Base-by-base conservation (phyloP, 768 basidiomycete genomes). In the Phaffia tasmanica region DNA sequence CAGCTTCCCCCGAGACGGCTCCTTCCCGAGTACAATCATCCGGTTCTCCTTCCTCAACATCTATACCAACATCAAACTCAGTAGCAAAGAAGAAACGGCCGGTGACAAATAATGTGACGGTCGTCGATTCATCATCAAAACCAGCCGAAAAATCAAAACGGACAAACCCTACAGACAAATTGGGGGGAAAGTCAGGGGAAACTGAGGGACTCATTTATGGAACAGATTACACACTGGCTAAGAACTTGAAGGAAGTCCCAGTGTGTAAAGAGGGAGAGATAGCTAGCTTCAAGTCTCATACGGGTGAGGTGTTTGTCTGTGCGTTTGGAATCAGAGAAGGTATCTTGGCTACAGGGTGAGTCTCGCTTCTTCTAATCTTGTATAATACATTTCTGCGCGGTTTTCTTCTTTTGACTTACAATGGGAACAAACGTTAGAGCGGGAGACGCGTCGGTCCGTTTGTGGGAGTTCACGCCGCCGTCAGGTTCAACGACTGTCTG, bases 391-490 rank as follows among this genome's bases (percentile, higher is more conserved):
- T 4, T 42, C 11, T 42, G 35, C 35, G 6, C 35, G 35, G 35
- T 42, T 11, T 4, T 42, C 11, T 42, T 42, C 11, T 42, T 42
- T 42, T 42, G 6, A 11, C 35, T 42, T 42, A 42, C 35, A 11
- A 11, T 42, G 4, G 35, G 11, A 5, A 11, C 6, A 42, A 42
- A 42, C 60, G 55, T 18, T 51, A 53, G 67, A 35, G 62, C 67
- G 16, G 67, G 67, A 9, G 67, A 69, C 57, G 67, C 67, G 57
- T 63, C 67, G 16, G 67, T 69, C 57, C 61, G 67, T 25, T 58
- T 69, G n/a, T 64, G 62, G 62, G 63, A 63, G 58, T 55, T 69
- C 25, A 51, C 63, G 15, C 62, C 57, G n/a, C 64, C 64, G 8
- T 32, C 35, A 35, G 50, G 23, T 15, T 63, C 62, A 32, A 32